Percentiles rank a stretch among this genome's conserved stretches.
phyloP scores from a whole-genome alignment of 352 stramenopile genomes.

The Phytophthora lateralis region DNA sequence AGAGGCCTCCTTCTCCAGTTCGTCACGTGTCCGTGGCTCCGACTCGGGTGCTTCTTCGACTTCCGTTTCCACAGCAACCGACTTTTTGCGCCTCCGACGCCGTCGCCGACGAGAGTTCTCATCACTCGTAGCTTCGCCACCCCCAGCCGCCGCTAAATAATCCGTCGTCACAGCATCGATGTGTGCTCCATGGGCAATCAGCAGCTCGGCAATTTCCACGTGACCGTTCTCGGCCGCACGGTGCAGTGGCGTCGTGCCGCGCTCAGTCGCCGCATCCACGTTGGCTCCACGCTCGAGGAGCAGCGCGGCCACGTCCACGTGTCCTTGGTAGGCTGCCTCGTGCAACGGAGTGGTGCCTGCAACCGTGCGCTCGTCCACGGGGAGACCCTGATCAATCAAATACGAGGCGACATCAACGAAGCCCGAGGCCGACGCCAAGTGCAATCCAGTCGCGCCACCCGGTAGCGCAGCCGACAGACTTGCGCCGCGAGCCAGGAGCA shows the following conservation, averaged over 20 bases:
- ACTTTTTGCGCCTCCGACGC: conserved; percentile 30
- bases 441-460: conserved; percentile 48
- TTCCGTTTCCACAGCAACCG: conserved; percentile 28
- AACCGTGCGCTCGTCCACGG: conserved; percentile 41
- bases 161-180: conserved; percentile 65
- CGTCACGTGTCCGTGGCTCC: conserved; percentile 20
- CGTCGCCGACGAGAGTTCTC: conserved; percentile 16
- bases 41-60: conserved; percentile 19
- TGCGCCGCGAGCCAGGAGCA: conserved; percentile 49
- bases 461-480: conserved; percentile 51
- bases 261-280: conserved; percentile 55
- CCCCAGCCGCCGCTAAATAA: conserved; percentile 38
- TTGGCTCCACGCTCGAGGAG: conserved; percentile 48
- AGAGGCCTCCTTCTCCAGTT: conserved; percentile 32
- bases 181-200: conserved; percentile 57
- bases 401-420: conserved; percentile 49
- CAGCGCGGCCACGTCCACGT: conserved; percentile 45
- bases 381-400: conserved; percentile 45
- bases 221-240: conserved; percentile 58
- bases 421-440: conserved; percentile 55
- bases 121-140: conserved; percentile 10
- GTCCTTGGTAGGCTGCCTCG: conserved; percentile 53
- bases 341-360: conserved; percentile 57
- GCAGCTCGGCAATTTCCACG: conserved; percentile 51
- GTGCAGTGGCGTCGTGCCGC: conserved; percentile 59